Base-by-base conservation (phyloP, 257 asterid genomes). In the Nicotiana tomentosiformis region DNA sequence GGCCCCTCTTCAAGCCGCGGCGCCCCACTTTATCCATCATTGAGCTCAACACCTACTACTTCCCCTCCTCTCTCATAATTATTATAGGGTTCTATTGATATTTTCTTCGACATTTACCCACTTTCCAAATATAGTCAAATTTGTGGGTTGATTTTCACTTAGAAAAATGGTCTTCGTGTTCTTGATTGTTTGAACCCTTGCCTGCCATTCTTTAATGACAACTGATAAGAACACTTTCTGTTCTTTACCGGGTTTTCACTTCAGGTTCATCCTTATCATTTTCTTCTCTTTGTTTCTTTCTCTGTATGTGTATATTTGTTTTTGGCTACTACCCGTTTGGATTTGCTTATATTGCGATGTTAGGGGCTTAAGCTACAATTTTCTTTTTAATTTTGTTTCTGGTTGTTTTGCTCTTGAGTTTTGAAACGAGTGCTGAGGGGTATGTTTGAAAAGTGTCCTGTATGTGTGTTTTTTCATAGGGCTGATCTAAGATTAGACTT, bases 21-120 rank as follows among this genome's bases (percentile, higher is more conserved):
- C 64, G 32, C 51, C 64, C 60, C 83, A 80, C 77, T 80, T 80
- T 65, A 80, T 80, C 83, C 83, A 65, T 65, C 83, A 80, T 62
- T 62, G 62, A 80, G 83, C 70, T 80, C 33, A 20, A 65, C 53
- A 65, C 83, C 53, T 65, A 65, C 32, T 62, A 69, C 49, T n/a
- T 12, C 20, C 83, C 51, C 16, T n/a, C 10, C 32, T 32, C 7
- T 33, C 74, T 5, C 12, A 72, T 72, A 26, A 57, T 53, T 12
- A 53, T 53, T 53, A 57, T 2, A 16, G 9, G 7, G 2, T 5
- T 57, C 26, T 43, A 43, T 72, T 72, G 37, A 23, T 23, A 43
- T 70, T 74, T 46, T 74, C 26, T 74, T n/a, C 17, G 60, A 4
- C 37, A 20, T 43, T 43, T n/a, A n/a, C n/a, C 57, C 33, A 69